Conservation (phyloP, 164 flowering plant genomes). For the Umbellularia californica region DNA sequence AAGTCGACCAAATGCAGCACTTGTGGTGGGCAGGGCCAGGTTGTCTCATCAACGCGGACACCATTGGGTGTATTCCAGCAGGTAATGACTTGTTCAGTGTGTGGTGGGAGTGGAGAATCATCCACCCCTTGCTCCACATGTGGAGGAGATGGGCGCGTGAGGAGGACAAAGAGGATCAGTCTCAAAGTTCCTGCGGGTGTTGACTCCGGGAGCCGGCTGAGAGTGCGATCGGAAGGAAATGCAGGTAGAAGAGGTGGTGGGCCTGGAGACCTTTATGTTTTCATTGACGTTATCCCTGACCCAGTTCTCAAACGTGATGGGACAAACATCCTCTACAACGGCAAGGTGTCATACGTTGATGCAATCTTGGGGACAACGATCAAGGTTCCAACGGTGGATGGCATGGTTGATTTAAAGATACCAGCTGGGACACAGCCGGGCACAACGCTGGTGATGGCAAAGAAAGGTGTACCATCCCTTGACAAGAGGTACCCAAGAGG, state of each 20-base stretch:
- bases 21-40: conserved; percentile 96
- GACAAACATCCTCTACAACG: conserved; percentile 79
- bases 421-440: conserved; percentile 93
- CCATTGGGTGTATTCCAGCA: conserved; percentile 93
- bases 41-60: conserved; percentile 70
- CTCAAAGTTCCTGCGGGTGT: conserved; percentile 92
- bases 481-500: conserved; percentile 76
- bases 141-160: conserved; percentile 80
- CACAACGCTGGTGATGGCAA: conserved; percentile 83
- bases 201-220: conserved; percentile 76
- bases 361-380: conserved; percentile 83
- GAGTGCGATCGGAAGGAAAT: conserved; percentile 85
- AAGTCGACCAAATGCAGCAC: conserved; percentile 59
- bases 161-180: conserved; percentile 75
- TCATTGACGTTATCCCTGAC: conserved; percentile 70
- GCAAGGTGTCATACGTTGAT: conserved; percentile 83
- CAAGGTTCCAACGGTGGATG: conserved; percentile 95
- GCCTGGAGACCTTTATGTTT: conserved; percentile 82
- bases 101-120: conserved; percentile 75
- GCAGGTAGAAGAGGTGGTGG: conserved; percentile 83
- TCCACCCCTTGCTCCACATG: conserved; percentile 82
- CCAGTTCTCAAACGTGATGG: conserved; percentile 87
- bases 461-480: conserved; percentile 84
- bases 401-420: conserved; percentile 79
- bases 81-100: conserved; percentile 75